These are phyloP conservation scores for Dichomitus squalens DNA, from an alignment of 1,284 basidiomycete genomes.

Conservation along the genomic window DNA sequence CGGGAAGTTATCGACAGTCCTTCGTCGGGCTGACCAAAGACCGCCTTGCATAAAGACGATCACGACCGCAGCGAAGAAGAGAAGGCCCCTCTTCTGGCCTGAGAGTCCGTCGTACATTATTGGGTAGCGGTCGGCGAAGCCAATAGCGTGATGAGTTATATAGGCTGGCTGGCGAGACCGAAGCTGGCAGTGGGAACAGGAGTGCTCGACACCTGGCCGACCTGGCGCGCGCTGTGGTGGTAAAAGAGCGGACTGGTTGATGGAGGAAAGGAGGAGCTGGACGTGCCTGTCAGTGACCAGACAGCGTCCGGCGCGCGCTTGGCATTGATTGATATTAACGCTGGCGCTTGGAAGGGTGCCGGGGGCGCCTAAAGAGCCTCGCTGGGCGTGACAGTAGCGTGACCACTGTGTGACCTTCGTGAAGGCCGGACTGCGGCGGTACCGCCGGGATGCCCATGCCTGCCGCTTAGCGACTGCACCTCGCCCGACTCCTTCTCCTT, in stretches of 20 bases:
- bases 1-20: constrained; percentile 28
- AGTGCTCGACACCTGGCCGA: constrained; percentile 10
- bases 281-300: background rate
- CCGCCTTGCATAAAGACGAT: constrained; percentile 61
- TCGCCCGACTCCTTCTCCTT: background rate
- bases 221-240: background rate
- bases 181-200: background rate
- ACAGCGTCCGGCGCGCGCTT: constrained; percentile 5
- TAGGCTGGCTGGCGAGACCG: too few species aligned
- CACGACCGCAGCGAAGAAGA: constrained; percentile 52
- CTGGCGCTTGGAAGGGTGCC: background rate
- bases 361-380: too few species aligned
- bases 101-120: constrained; percentile 31
- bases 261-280: background rate
- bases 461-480: constrained; percentile 1
- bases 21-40: constrained; percentile 45
- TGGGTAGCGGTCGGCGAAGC: background rate
- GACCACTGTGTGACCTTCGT: background rate
- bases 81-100: constrained; percentile 36
- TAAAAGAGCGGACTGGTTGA: constrained; percentile 20
- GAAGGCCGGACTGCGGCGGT: constrained; percentile 18
- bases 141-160: background rate
- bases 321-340: background rate
- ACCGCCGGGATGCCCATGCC: background rate
- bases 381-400: background rate